Evolutionary conservation across 768 basidiomycete species (phyloP), one percentile per base, ranked within the genome.

Genomic region (Mycena haematopus): DNA sequence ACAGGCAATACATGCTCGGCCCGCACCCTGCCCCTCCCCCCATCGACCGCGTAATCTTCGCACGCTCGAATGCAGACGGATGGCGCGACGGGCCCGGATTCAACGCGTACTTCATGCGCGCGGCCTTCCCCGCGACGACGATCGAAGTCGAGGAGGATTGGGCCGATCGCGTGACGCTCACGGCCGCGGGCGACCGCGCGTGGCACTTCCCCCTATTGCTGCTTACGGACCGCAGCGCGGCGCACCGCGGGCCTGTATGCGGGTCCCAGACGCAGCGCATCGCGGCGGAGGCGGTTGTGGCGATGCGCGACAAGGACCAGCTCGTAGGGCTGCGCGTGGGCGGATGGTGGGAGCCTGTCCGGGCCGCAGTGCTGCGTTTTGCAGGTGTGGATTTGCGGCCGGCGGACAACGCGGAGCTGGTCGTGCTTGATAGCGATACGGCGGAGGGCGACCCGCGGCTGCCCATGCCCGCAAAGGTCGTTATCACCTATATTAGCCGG

Each of bases 1-100:
- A 60, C 50, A 59, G 52, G 46, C 63, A 63, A 51, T 66, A 65
- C 46, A 27, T 47, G 50, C 52, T 65, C 17, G 58, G 60, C 22
- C 58, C 65, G 35, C 60, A 58, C 44, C 58, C 65, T 1, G 22
- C 65, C 35, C 81, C 86, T 17, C 87, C 90, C 0, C 79, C 82
- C 0, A 80, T 93, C 21, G 76, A 86, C 67, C 86, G 93, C 42
- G 79, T 84, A 13, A 91, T 94, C 69, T 93, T 94, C 71, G 78
- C 87, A 6, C 87, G 90, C 68, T 73, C 84, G 1, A 75, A 79
- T 52, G 80, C 80, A 9, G 73, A 79, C 27, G 86, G 84, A 17
- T 91, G 91, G 91, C 84, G 90, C n/a, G 93, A 95, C 71, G 67
- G 72, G 40, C 91, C 90, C 0, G 86, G 87, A 0, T 92, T 94